Conservation (phyloP, 2,329 filamentous ascomycete genomes). For the Elsinoe necatrix region DNA sequence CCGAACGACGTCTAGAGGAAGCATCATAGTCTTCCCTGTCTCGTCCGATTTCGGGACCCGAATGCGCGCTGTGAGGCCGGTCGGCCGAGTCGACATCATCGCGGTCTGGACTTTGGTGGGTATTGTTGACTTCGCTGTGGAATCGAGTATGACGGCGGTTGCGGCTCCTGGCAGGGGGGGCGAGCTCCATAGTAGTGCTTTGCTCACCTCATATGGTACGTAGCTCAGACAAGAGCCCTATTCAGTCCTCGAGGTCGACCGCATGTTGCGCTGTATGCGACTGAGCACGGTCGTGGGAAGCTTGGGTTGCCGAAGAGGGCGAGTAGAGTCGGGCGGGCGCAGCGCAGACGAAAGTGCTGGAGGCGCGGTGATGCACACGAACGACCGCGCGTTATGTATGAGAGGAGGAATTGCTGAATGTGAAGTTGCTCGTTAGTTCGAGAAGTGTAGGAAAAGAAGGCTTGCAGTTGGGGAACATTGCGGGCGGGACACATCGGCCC, state of each 20-base stretch:
- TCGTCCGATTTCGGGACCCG: neutral
- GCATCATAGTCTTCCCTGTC: neutral
- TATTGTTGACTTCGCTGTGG: neutral
- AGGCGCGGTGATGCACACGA: neutral
- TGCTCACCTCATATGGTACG: neutral
- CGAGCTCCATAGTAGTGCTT: neutral
- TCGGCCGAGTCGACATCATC: neutral
- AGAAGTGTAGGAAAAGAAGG: neutral
- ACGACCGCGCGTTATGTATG: neutral
- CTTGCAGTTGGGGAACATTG: neutral
- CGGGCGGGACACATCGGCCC: neutral
- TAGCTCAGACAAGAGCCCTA: neutral
- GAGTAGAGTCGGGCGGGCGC: neutral
- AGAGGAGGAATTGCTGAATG: neutral
- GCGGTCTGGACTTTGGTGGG: neutral
- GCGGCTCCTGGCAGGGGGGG: neutral
- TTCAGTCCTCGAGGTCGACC: neutral
- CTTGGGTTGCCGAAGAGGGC: neutral
- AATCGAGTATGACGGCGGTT: constrained; percentile 7
- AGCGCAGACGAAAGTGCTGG: neutral
- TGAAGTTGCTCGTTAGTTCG: neutral
- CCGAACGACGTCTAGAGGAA: constrained; percentile 14
- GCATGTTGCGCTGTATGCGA: neutral
- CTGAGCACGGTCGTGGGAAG: neutral
- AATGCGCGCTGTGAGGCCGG: constrained; percentile 6